Conservation (phyloP, 2,329 filamentous ascomycete species). For the Claviceps maximensis region DNA sequence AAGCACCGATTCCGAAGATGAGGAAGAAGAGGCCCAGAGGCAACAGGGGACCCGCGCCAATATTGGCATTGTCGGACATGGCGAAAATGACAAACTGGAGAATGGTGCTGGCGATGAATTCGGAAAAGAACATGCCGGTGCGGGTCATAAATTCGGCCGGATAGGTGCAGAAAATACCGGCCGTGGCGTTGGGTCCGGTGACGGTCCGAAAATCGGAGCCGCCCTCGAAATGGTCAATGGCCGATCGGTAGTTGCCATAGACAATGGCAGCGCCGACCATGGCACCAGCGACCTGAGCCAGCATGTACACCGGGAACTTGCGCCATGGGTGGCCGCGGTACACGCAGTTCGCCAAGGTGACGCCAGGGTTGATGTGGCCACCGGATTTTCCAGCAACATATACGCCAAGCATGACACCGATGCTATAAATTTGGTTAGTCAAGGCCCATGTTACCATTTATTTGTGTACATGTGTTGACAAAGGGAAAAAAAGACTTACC, state of each 20-base stretch:
- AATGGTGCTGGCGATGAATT: conserved; percentile 54
- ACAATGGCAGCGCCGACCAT: conserved; percentile 48
- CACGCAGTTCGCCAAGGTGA: conserved; percentile 56
- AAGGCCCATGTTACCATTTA: too few species aligned
- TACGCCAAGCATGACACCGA: conserved; percentile 57
- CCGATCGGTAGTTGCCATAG: conserved; percentile 50
- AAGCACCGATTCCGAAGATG: conserved; percentile 59
- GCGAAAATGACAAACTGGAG: conserved; percentile 63
- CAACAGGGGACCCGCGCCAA: conserved; percentile 40
- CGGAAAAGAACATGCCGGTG: conserved; percentile 56
- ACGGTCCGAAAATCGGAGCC: conserved; percentile 48
- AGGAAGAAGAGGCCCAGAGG: conserved; percentile 57
- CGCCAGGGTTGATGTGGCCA: conserved; percentile 57
- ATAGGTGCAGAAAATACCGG: conserved; percentile 62
- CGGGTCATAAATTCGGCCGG: conserved; percentile 53
- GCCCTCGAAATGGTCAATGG: conserved; percentile 53
- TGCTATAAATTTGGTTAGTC: conserved; percentile 18
- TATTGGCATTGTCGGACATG: conserved; percentile 44
- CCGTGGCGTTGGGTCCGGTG: conserved; percentile 43
- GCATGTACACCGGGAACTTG: conserved; percentile 53
- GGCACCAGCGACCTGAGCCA: conserved; percentile 54
- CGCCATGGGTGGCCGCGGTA: conserved; percentile 56
- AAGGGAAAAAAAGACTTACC: conserved; percentile 19
- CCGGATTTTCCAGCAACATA: conserved; percentile 54
- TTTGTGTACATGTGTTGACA: background rate